Evolutionary conservation across 345 rosid species (phyloP).

Genomic region (Citrus trifoliata): DNA sequence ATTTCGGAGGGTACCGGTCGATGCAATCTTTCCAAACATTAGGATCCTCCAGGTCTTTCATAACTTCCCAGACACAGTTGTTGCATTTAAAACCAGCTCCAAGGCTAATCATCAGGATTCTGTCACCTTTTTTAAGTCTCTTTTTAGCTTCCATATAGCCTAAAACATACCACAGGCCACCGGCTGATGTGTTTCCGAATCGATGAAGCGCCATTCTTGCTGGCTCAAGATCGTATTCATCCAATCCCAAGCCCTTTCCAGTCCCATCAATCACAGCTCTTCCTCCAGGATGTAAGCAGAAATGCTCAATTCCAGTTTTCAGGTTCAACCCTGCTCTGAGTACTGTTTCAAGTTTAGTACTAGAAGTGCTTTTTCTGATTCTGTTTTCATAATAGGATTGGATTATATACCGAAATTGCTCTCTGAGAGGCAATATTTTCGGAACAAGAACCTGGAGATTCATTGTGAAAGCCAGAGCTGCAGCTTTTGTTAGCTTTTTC

Average conservation of each 20-base stretch:
- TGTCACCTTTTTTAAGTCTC: slow-evolving; percentile 42
- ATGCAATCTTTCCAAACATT: slow-evolving; percentile 61
- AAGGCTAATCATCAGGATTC: slow-evolving; percentile 52
- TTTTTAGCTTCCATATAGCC: slow-evolving; percentile 70
- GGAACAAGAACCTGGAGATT: slow-evolving; percentile 58
- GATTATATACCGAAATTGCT: slow-evolving; percentile 34
- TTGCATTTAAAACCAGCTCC: slow-evolving; percentile 69
- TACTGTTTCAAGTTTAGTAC: neutral
- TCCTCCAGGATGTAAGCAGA: slow-evolving; percentile 87
- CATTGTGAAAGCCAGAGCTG: slow-evolving; percentile 44
- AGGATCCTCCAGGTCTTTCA: slow-evolving; percentile 34
- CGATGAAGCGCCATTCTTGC: slow-evolving; percentile 79
- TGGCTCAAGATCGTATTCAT: slow-evolving; percentile 66
- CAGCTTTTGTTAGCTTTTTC: slow-evolving; percentile 50
- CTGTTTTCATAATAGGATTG: slow-evolving; percentile 13
- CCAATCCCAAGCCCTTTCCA: slow-evolving; percentile 48
- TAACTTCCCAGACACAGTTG: slow-evolving; percentile 56
- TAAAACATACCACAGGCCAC: slow-evolving; percentile 82
- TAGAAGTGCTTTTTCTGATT: slow-evolving; percentile 7
- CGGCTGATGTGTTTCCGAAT: slow-evolving; percentile 76
- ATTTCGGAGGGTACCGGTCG: slow-evolving; percentile 31
- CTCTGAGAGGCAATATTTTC: slow-evolving; percentile 48
- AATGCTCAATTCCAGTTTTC: slow-evolving; percentile 67
- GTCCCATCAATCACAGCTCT: slow-evolving; percentile 79
- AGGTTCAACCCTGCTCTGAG: slow-evolving; percentile 43